Evolutionary conservation across 1,139 yeast genomes (phyloP).

Genomic region (Suhomyces taliae): DNA sequence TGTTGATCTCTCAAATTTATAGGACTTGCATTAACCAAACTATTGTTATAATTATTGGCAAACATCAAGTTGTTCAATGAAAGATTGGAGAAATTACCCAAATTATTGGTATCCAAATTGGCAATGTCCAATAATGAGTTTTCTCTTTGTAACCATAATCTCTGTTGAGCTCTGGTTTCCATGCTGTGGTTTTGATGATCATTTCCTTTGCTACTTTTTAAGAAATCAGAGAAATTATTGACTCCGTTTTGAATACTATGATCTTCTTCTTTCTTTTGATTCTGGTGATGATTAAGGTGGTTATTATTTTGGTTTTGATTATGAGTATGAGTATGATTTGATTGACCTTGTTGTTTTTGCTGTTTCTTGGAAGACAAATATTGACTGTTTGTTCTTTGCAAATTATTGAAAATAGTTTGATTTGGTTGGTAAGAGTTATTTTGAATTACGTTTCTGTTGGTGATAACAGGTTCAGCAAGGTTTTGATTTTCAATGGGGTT

Average conservation of each 20-base stretch:
- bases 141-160: constrained; percentile 81
- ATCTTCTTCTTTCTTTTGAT: neutral
- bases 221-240: constrained; percentile 35
- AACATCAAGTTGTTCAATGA: constrained; percentile 52
- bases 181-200: constrained; percentile 16
- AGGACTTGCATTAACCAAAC: constrained; percentile 9
- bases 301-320: neutral
- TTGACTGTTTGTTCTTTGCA: constrained; percentile 43
- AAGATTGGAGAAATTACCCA: constrained; percentile 42
- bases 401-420: constrained; percentile 45
- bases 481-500: constrained; percentile 28
- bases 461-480: constrained; percentile 37
- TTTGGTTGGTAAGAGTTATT: constrained; percentile 45
- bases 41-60: constrained; percentile 32
- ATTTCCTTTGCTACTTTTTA: constrained; percentile 18
- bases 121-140: constrained; percentile 62
- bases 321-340: neutral
- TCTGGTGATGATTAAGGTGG: neutral
- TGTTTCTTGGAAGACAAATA: constrained; percentile 26
- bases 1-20: constrained; percentile 4
- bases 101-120: constrained; percentile 33
- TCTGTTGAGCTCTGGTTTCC: constrained; percentile 77
- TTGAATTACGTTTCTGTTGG: constrained; percentile 33
- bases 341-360: neutral
- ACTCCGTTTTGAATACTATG: constrained; percentile 22